These are phyloP conservation scores for Camelina hispida DNA, from an alignment of 345 rosid genomes.

Conservation along the genomic window DNA sequence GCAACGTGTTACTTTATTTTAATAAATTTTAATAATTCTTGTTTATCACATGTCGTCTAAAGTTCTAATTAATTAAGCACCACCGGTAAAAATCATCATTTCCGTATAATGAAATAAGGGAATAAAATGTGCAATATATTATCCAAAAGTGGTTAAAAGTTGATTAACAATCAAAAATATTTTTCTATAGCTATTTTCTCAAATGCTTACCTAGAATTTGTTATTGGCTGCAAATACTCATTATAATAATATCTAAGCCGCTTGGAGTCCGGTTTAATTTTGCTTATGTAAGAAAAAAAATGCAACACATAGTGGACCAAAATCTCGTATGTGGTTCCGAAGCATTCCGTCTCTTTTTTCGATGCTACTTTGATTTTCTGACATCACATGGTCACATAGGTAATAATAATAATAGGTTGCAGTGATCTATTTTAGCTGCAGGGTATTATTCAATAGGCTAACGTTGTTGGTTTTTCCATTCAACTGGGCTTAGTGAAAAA, in stretches of 20 bases:
- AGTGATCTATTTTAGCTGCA: background rate
- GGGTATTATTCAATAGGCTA: background rate
- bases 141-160: background rate
- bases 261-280: background rate
- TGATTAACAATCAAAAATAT: background rate
- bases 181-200: background rate
- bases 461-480: background rate
- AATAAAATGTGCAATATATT: background rate
- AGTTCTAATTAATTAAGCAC: no score
- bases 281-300: background rate
- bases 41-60: background rate
- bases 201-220: background rate
- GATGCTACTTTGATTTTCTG: conserved; percentile 10
- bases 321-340: conserved; percentile 6
- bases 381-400: conserved; percentile 11
- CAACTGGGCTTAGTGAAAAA: background rate
- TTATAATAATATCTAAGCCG: background rate
- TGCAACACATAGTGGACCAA: background rate
- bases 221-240: background rate
- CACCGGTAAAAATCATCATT: background rate
- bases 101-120: background rate
- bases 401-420: background rate
- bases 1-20: background rate
- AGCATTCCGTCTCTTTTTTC: background rate
- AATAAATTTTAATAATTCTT: no score